phyloP scores from a whole-genome alignment of 2,329 filamentous ascomycete genomes.

The Colletotrichum trifolii region DNA sequence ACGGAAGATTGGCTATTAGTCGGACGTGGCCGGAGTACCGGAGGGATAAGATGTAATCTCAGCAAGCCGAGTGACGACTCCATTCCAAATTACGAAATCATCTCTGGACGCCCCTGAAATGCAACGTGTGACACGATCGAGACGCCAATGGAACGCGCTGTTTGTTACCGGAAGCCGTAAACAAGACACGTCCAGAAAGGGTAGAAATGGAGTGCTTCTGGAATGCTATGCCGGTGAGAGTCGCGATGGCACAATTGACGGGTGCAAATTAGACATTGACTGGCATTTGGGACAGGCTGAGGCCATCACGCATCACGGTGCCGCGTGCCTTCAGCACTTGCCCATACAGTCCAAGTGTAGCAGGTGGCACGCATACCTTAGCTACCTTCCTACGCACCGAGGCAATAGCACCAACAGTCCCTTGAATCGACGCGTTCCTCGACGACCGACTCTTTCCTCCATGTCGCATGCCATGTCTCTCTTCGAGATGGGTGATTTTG shows the following conservation, averaged over 20 bases:
- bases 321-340: slow-evolving; percentile 11
- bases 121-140: slow-evolving; percentile 3
- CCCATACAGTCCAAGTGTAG: no score
- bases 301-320: slow-evolving; percentile 17
- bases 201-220: neutral
- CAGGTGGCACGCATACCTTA: no score
- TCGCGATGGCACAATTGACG: slow-evolving; percentile 22
- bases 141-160: neutral
- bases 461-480: slow-evolving; percentile 11
- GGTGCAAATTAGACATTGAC: slow-evolving; percentile 27
- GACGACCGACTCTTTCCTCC: slow-evolving; percentile 14
- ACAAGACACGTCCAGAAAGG: slow-evolving; percentile 16
- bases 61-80: slow-evolving; percentile 7
- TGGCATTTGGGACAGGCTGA: slow-evolving; percentile 22
- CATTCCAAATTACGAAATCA: slow-evolving; percentile 22
- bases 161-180: slow-evolving; percentile 10
- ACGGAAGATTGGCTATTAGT: neutral
- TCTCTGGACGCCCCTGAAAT: slow-evolving; percentile 15
- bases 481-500: slow-evolving; percentile 2
- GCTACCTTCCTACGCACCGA: no score
- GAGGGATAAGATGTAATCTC: neutral
- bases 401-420: neutral
- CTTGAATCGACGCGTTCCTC: slow-evolving; percentile 9
- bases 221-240: slow-evolving; percentile 20
- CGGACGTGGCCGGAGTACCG: neutral